Conservation (phyloP, 345 rosid genomes). For the Gossypioides kirkii region DNA sequence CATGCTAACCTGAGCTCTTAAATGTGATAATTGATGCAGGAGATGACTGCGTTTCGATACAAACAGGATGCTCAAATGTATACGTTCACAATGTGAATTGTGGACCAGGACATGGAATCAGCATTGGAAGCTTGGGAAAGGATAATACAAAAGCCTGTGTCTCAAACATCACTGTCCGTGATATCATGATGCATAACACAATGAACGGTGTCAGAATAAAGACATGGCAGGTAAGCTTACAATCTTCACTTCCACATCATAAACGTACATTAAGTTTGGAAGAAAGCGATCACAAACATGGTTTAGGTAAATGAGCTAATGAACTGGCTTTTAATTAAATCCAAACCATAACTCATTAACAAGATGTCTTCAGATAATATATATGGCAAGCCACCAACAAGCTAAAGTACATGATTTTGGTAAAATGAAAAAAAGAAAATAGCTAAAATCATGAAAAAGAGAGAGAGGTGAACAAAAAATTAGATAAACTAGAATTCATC, state of each 20-base stretch:
- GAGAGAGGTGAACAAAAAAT: background rate
- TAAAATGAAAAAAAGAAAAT: background rate
- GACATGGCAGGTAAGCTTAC: constrained; percentile 84
- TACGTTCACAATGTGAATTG: constrained; percentile 83
- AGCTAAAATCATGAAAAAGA: background rate
- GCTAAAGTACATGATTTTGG: background rate
- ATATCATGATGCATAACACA: constrained; percentile 76
- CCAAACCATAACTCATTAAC: background rate
- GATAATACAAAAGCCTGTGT: constrained; percentile 88
- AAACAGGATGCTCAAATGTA: constrained; percentile 91
- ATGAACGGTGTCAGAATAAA: constrained; percentile 95
- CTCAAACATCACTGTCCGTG: constrained; percentile 84
- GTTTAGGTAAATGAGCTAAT: background rate
- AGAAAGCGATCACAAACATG: background rate
- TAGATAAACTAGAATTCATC: background rate
- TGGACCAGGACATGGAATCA: constrained; percentile 98
- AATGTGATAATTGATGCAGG: constrained; percentile 52
- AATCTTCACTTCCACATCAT: constrained; percentile 7
- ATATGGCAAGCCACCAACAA: background rate
- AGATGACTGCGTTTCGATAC: constrained; percentile 92
- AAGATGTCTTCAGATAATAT: background rate
- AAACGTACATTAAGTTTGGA: background rate
- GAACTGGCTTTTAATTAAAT: background rate
- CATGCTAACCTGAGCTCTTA: constrained; percentile 14
- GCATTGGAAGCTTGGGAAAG: constrained; percentile 92